phyloP scores from a whole-genome alignment of 2,329 filamentous ascomycete genomes.

The Ascochyta fabae region DNA sequence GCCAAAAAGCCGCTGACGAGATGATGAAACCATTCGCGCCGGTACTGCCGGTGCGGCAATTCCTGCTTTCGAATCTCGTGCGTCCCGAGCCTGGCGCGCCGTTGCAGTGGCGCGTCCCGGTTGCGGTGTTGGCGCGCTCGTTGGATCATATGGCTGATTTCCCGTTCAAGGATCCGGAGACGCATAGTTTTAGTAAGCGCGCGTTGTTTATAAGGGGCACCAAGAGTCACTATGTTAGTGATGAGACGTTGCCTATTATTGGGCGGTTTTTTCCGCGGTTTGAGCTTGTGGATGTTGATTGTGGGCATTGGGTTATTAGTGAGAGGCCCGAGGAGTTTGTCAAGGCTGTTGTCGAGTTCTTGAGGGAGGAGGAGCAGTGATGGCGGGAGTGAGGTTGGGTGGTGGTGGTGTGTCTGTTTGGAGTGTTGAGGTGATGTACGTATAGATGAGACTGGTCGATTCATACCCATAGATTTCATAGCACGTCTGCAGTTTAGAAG shows the following conservation, averaged over 20 bases:
- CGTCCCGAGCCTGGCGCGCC: conserved; percentile 59
- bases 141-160: conserved; percentile 86
- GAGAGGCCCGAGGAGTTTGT: conserved; percentile 83
- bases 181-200: conserved; percentile 73
- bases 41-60: conserved; percentile 81
- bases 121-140: conserved; percentile 70
- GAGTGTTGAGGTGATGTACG: background rate
- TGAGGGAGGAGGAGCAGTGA: conserved; percentile 57
- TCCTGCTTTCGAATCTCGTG: conserved; percentile 85
- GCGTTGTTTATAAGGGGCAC: conserved; percentile 82
- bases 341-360: conserved; percentile 69
- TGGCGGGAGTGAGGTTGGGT: background rate
- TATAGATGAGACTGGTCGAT: background rate
- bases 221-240: conserved; percentile 77
- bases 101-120: conserved; percentile 79
- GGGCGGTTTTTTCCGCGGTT: conserved; percentile 84
- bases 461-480: conserved; percentile 18
- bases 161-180: conserved; percentile 77
- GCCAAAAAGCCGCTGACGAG: conserved; percentile 77
- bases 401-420: background rate
- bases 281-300: conserved; percentile 73
- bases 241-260: conserved; percentile 79
- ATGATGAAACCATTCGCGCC: conserved; percentile 78
- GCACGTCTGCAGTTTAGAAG: too few relatives aligned
- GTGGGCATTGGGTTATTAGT: conserved; percentile 89